Conservation (phyloP, 108 stramenopile species). For the Cyclostephanos invisitatus region DNA sequence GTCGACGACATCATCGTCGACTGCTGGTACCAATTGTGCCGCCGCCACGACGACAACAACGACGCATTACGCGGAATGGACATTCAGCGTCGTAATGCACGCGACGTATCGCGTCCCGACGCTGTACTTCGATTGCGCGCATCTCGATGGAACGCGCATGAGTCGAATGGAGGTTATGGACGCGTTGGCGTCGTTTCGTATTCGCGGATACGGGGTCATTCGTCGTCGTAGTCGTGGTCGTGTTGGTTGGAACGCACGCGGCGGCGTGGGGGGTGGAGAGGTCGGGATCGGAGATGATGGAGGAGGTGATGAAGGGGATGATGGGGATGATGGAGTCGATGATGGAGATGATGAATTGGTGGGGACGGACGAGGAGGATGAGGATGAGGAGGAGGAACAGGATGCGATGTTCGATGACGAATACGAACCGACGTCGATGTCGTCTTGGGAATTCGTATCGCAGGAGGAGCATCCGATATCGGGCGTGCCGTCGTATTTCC, state of each 20-base stretch:
- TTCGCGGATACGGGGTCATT: too few relatives aligned
- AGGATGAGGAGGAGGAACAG: neutral
- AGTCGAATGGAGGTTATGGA: conserved; percentile 42
- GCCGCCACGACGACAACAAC: neutral
- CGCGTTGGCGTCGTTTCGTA: neutral
- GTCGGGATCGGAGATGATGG: neutral
- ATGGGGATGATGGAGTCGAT: neutral
- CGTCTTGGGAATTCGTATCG: conserved; percentile 79
- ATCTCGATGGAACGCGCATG: conserved; percentile 45
- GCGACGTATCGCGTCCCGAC: conserved; percentile 68
- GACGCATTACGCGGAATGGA: conserved; percentile 49
- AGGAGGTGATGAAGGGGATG: neutral
- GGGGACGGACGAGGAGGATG: neutral
- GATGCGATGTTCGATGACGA: conserved; percentile 1
- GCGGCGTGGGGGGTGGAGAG: too few relatives aligned
- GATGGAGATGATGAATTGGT: neutral
- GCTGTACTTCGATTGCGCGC: conserved; percentile 60
- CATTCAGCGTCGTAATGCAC: conserved; percentile 64
- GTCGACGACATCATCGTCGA: neutral
- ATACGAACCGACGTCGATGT: neutral
- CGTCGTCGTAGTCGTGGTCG: too few relatives aligned
- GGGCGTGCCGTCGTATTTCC: conserved; percentile 61
- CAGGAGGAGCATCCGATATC: conserved; percentile 73
- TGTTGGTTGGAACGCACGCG: too few relatives aligned
- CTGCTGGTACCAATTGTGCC: too few relatives aligned